phyloP scores from a whole-genome alignment of 441 rosid genomes.

The Gossypium trilobum region DNA sequence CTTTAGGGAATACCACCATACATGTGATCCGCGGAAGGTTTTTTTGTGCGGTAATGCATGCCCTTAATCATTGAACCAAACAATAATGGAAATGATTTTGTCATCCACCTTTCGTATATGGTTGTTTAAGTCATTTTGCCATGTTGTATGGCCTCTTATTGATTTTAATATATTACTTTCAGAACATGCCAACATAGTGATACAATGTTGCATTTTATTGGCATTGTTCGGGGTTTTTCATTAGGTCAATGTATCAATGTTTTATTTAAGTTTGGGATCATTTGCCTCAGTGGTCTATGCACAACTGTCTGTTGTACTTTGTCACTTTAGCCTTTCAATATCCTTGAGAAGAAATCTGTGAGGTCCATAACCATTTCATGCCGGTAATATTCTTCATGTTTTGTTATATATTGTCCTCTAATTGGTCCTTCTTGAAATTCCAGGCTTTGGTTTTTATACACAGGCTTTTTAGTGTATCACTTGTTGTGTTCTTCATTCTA shows the following conservation, averaged over 20 bases:
- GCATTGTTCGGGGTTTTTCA: background rate
- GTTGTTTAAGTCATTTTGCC: background rate
- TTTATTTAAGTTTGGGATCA: background rate
- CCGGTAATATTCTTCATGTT: background rate
- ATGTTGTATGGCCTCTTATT: background rate
- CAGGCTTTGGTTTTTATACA: slow-evolving; percentile 89
- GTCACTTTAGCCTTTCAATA: background rate
- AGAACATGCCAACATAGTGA: background rate
- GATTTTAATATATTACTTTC: background rate
- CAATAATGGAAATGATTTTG: background rate
- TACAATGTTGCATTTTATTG: background rate
- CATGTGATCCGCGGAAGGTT: background rate
- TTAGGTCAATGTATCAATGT: background rate
- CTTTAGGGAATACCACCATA: background rate
- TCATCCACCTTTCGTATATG: background rate
- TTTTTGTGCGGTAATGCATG: background rate
- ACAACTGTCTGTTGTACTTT: background rate
- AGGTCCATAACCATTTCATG: background rate
- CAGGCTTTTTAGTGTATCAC: slow-evolving; percentile 84
- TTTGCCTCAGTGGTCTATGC: background rate
- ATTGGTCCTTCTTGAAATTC: slow-evolving; percentile 39
- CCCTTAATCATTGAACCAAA: background rate
- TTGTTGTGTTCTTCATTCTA: slow-evolving; percentile 60
- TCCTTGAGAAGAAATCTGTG: background rate
- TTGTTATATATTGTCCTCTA: slow-evolving; percentile 11